Base-by-base conservation (phyloP, 257 asterid species). In the Nicotiana tabacum region DNA sequence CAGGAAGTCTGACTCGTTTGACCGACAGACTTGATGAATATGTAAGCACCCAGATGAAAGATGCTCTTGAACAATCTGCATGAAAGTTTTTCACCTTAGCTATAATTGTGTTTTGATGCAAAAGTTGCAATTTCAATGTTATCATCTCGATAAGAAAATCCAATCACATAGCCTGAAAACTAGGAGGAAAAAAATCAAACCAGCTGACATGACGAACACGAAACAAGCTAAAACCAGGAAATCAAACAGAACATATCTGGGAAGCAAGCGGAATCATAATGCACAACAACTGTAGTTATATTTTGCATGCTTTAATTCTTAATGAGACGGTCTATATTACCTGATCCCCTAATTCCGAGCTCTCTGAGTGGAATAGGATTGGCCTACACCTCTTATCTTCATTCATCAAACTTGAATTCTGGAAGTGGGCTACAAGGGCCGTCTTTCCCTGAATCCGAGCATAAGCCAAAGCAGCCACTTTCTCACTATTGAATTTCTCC, bases 401-500 rank as follows among this genome's bases (percentile, higher is more conserved):
- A 29, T 90, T 90, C 97, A 92, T 90, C 86, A 94, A 84, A 86
- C 95, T 92, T n/a, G 98, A 91, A 78, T 92, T 90, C 86, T 94
- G 94, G 87, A 94, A 94, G 84, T 94, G 98, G 21, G 93, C 83
- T 33, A 92, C 83, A 21, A 94, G 93, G 85, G 97, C 93, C 0
- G 87, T 53, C 82, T 90, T 92, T 55, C 98, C 97, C 84, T 94
- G 97, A 58, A 94, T 94, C 77, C 98, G 87, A 80, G 97, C 98
- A 70, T 88, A 94, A 4, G 98, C 98, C 88, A 94, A 83, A 32
- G 91, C 89, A 65, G 97, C 94, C 77, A 94, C 90, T 84, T 94
- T 94, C 78, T 91, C 98, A 33, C 98, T 94, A 66, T 92, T 92
- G 82, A 94, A 94, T 85, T 90, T 94, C 82, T 91, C 97, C 98